Evolutionary conservation across 2,329 filamentous ascomycete species (phyloP), one percentile per base, ranked within the genome.

Genomic region (Sclerotinia nivalis): DNA sequence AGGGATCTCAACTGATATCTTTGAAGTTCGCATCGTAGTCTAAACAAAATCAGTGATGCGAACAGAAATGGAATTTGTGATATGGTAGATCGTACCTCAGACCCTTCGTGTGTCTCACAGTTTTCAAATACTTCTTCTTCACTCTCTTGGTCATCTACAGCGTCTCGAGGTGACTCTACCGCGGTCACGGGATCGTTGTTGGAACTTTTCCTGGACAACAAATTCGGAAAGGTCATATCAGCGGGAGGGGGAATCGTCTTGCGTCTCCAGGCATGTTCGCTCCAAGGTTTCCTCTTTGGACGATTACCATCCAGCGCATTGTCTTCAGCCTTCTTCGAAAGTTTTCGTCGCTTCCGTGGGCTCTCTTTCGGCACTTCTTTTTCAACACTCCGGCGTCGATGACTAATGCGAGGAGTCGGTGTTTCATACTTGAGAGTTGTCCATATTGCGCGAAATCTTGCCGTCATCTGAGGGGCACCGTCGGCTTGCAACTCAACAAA

Each of bases 391-490:
- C 54, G 54, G 40, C 52, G 47, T 37, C 45, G 52, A 34, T 59
- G 25, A 18, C 28, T 37, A 31, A 49, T 49, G 40, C 47, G 61
- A 3, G 61, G 47, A 25, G 47, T 64, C 15, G 61, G 68, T 22
- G 25, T 40, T 50, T 60, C 60, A 50, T 69, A 65, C 22, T 59
- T 55, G 20, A 47, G 61, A 37, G 47, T 56, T 40, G 50, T 66
- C 68, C 68, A 69, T 28, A 66, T 49, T 50, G 56, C 55, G 18
- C 68, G 60, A 50, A 69, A 69, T 43, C 68, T 37, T 37, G 22
- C 61, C 2, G 61, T 69, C 61, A 69, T 69, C n/a, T 43, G 60
- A 25, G 52, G 60, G 20, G 52, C n/a, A 20, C 61, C 68, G 45
- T 69, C 52, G n/a, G 49, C 28, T 25, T 66, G 60, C 13, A 69